Base-by-base conservation (phyloP, 2,329 filamentous ascomycete species). In the Neofusicoccum sp. region DNA sequence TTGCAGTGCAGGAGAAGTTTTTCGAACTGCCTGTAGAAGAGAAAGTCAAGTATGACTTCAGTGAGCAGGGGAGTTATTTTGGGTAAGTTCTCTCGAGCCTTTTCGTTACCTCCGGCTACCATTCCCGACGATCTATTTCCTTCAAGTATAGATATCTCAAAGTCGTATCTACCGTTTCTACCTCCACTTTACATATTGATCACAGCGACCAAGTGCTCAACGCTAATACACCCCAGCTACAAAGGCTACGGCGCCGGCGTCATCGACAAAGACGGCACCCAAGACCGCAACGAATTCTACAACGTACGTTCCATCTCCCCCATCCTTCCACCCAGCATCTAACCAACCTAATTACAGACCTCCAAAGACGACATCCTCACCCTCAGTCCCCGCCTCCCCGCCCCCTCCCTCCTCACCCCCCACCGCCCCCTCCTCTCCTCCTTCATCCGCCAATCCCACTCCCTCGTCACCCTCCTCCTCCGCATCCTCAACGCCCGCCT, bases 31-130 rank as follows among this genome's bases (percentile, higher is more conserved):
- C 76, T 1, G 63, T 80, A 0, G 72, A 79, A 8, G 84, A 86
- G 65, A 83, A 85, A 66, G 65, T 73, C n/a, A 76, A 79, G 59
- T 86, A 84, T 65, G 82, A 85, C 63, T 78, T 84, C 41, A 78
- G 76, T 58, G 72, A 68, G 2, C 69, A 81, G 58, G 77, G 78
- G 9, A 80, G 76, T 2, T 85, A 84, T 61, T 83, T 81, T 63
- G 83, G 82, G 4, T 58, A 41, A 58, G 54, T 58, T 3, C 7
- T 14, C 1, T 30, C 20, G n/a, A 26, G 24, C 38, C 3, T 48
- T n/a, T 33, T 8, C 6, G 3, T 43, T 6, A 6, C 6, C 14
- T 7, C 9, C 3, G 16, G 16, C 26, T 7, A 8, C 20, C 20
- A 20, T 20, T 20, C 20, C 20, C 20, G 20, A 20, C 20, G 20